Evolutionary conservation across 2,329 filamentous ascomycete species (phyloP), one percentile per base, ranked within the genome.

Genomic region (Colletotrichum phormii): DNA sequence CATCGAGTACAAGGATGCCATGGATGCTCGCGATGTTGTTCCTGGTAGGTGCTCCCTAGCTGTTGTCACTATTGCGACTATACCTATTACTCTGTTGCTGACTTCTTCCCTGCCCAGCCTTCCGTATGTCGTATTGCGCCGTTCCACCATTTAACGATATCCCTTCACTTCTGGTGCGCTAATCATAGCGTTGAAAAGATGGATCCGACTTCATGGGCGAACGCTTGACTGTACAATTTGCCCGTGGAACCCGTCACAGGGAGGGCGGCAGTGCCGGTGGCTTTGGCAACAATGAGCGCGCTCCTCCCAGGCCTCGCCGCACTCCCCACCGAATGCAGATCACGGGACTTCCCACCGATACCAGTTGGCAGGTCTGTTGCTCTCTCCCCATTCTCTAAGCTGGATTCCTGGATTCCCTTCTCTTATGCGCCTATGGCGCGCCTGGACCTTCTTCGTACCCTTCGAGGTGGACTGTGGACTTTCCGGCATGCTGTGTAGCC

Each of bases 281-380:
- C 75, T 71, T 73, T 49, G 42, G 42, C 78, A 83, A 82, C 78
- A 85, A 89, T 76, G 90, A 92, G 79, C 88, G 90, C 78, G 85
- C 84, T 67, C 85, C 88, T 75, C 89, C 90, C 77, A 94, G 97
- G 81, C 97, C 97, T 76, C 93, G 97, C 81, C 95, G 97, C 84
- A 99, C 97, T 78, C 92, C 95, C 78, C 95, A 95, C 85, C 94
- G 97, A 84, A 98, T 99, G 97, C 93, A 96, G 85, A 97, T 99
- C 81, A 94, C 94, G 88, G 96, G 95, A 88, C 94, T 99, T 85
- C 95, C 96, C 83, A 92, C 91, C 87, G 96, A 98, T 89, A 99
- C 97, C 89, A 98, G 95, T 91, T 99, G 97, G 97, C 97, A 99
- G 97, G 97, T 99, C 93, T 97, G 97, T 94, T 87, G 61, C 82